Percentiles rank a stretch among this genome's conserved stretches.
Evolutionary conservation across 164 flowering plant species (phyloP).

Genomic region (Cinnamomum chago): DNA sequence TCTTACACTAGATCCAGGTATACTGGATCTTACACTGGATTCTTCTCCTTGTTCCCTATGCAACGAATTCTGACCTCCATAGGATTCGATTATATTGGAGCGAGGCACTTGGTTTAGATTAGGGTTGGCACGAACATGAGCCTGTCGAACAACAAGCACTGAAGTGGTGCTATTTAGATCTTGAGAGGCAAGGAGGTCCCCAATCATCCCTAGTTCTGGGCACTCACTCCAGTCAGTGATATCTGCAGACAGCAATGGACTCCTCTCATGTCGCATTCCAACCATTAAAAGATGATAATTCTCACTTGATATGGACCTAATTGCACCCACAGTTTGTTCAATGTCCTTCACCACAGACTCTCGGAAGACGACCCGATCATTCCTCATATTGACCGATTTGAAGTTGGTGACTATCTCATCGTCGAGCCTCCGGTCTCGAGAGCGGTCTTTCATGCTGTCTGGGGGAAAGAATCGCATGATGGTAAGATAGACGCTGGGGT

Average conservation of each 20-base stretch:
- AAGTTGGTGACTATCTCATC: constrained; percentile 15
- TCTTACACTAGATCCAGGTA: no score
- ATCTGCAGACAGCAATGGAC: constrained; percentile 17
- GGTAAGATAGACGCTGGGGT: background rate
- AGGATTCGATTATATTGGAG: no score
- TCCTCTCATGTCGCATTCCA: constrained; percentile 25
- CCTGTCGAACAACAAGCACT: constrained; percentile 36
- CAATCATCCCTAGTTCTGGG: constrained; percentile 36
- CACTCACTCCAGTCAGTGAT: constrained; percentile 21
- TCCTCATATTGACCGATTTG: constrained; percentile 1
- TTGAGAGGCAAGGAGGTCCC: constrained; percentile 33
- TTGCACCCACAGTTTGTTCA: constrained; percentile 8
- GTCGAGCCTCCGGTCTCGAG: constrained; percentile 21
- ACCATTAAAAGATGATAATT: constrained; percentile 27
- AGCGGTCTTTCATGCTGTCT: background rate
- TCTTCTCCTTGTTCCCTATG: no score
- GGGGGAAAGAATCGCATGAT: constrained; percentile 8
- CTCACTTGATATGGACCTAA: constrained; percentile 15
- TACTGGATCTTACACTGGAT: no score
- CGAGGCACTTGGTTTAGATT: no score
- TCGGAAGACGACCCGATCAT: constrained; percentile 13
- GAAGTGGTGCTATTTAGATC: constrained; percentile 18
- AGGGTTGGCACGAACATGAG: no score
- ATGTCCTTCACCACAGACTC: constrained; percentile 28
- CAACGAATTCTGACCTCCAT: no score